These are phyloP conservation scores for Hansenula anomala DNA, from an alignment of 1,139 yeast genomes.

Conservation along the genomic window DNA sequence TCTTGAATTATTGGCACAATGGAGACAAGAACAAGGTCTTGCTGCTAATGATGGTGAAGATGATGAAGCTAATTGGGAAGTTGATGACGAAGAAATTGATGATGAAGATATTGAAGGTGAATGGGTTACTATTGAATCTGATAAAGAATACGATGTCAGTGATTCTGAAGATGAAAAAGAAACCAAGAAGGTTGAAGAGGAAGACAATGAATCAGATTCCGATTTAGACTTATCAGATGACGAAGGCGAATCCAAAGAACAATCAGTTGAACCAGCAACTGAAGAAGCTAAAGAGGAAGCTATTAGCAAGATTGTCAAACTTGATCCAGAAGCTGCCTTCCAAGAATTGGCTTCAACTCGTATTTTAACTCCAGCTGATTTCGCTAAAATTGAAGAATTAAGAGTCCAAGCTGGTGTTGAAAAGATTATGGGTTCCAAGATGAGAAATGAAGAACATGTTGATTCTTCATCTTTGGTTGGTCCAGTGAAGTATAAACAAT, in stretches of 20 bases:
- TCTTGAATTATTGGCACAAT: conserved; percentile 79
- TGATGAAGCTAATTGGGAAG: conserved; percentile 57
- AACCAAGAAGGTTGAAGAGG: conserved; percentile 27
- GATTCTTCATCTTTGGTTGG: conserved; percentile 82
- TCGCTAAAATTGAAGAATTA: conserved; percentile 88
- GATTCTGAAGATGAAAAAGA: conserved; percentile 42
- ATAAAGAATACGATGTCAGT: conserved; percentile 44
- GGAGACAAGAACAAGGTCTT: conserved; percentile 72
- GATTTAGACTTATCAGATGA: conserved; percentile 38
- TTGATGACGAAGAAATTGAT: conserved; percentile 39
- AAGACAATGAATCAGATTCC: conserved; percentile 34
- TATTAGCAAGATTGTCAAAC: conserved; percentile 14
- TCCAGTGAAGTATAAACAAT: conserved; percentile 76
- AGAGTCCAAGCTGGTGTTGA: conserved; percentile 80
- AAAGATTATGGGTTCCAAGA: conserved; percentile 43
- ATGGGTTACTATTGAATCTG: conserved; percentile 53
- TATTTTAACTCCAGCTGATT: conserved; percentile 94
- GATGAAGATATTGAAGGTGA: conserved; percentile 44
- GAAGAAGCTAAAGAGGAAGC: conserved; percentile 21
- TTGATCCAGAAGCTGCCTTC: conserved; percentile 41
- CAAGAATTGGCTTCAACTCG: conserved; percentile 64
- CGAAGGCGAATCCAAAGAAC: conserved; percentile 27
- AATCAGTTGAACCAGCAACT: neutral
- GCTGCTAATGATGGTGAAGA: conserved; percentile 57
- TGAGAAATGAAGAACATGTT: conserved; percentile 70